These are phyloP conservation scores for Arabidopsis arenosa DNA, from an alignment of 345 rosid species.

Conservation along the genomic window DNA sequence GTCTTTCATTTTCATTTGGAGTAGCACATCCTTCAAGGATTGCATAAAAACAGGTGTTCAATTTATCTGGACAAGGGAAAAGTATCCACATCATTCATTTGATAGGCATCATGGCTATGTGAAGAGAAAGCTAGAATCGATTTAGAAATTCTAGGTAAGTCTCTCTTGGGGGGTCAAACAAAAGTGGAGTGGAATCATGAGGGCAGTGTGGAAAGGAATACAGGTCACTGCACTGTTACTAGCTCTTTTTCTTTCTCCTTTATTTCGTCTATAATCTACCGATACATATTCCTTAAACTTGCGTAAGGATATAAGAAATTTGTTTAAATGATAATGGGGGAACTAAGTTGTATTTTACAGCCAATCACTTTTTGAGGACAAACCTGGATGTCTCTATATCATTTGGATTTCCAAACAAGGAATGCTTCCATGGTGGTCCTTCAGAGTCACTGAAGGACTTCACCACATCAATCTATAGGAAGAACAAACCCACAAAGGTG, in stretches of 20 bases:
- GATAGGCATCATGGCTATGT: slow-evolving; percentile 7
- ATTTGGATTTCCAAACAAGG: slow-evolving; percentile 96
- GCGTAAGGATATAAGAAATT: slow-evolving; percentile 9
- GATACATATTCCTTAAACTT: slow-evolving; percentile 17
- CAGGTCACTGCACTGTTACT: background rate
- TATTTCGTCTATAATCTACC: background rate
- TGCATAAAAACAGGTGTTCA: slow-evolving; percentile 12
- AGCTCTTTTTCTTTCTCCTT: slow-evolving; percentile 16
- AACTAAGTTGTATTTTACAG: slow-evolving; percentile 12
- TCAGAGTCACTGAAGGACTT: slow-evolving; percentile 82
- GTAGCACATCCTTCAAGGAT: slow-evolving; percentile 10
- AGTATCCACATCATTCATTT: background rate
- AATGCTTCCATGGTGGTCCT: slow-evolving; percentile 87
- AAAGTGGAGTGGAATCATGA: background rate
- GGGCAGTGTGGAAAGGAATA: background rate
- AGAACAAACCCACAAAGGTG: slow-evolving; percentile 18
- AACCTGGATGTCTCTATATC: slow-evolving; percentile 95
- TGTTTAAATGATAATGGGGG: background rate
- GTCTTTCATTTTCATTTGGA: slow-evolving; percentile 14
- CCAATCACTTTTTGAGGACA: slow-evolving; percentile 29
- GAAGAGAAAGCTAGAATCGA: slow-evolving; percentile 7
- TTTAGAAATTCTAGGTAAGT: background rate
- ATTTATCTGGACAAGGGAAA: slow-evolving; percentile 12
- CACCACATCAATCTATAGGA: slow-evolving; percentile 78
- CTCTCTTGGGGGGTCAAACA: slow-evolving; percentile 8